Evolutionary conservation across 2,329 filamentous ascomycete genomes (phyloP), one percentile per base, ranked within the genome.

Genomic region (Kalaharituber pfeilii): DNA sequence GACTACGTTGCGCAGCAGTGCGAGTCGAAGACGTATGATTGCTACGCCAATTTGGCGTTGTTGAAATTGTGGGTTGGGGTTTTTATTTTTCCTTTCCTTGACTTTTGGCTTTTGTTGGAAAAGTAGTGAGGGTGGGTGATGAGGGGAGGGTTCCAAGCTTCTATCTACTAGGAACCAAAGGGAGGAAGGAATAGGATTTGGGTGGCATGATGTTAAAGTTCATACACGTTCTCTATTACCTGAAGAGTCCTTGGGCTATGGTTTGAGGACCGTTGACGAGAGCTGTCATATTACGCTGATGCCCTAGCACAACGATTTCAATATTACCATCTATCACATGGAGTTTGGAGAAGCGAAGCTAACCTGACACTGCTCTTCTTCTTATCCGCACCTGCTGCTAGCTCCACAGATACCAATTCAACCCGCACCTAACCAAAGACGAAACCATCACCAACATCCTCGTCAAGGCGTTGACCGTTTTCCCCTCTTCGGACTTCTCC

Each of bases 361-460:
- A 6, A 39, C 7, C 7, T 22, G 18, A 47, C 44, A 18, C 22
- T 13, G 15, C 24, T 26, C 24, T 9, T 18, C 30, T 36, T 18
- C 9, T 9, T 18, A 36, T 36, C 30, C 30, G 9, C 30, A 36
- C 26, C 33, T 39, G 8, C 33, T 13, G 33, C 33, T n/a, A 18
- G 56, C 59, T 56, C 50, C 18, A 58, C 65, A 98, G 91, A 62
- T 98, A 98, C 78, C 93, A 98, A 75, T 94, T 98, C 74, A 98
- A 98, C 79, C 91, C 91, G 52, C 88, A 96, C 75, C 86, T 94
- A 65, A 81, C 88, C 68, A 89, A 91, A 75, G 85, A 94, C 67
- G 91, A 98, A 72, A 86, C 89, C 67, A 87, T 91, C 71, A 96
- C 91, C 76, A 96, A 96, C 78, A 84, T 96, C 73, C 86, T 98